Conservation (phyloP, 495 filamentous ascomycete genomes). For the Aspergillus steynii region DNA sequence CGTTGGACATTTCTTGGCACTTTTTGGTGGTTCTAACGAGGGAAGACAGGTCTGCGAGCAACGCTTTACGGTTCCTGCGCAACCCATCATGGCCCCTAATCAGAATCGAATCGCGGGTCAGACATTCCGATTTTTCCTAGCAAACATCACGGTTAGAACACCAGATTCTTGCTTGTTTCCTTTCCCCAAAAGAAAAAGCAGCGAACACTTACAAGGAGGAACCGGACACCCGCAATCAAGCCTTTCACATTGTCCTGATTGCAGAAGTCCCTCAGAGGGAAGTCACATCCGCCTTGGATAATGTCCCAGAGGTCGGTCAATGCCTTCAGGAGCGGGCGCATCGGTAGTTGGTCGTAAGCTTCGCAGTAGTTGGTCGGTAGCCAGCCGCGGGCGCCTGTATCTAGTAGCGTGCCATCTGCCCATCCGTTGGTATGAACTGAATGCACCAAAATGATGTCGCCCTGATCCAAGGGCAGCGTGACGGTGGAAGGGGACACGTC, state of each 20-base stretch:
- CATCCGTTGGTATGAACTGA: conserved; percentile 98
- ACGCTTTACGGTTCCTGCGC: conserved; percentile 75
- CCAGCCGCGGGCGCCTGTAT: conserved; percentile 90
- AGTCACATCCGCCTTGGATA: conserved; percentile 65
- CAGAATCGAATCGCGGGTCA: conserved; percentile 75
- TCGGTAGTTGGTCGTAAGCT: conserved; percentile 82
- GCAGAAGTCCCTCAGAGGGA: conserved; percentile 70
- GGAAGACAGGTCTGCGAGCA: conserved; percentile 85
- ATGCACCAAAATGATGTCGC: conserved; percentile 92
- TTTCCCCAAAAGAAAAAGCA: not conserved
- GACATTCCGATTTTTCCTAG: conserved; percentile 83
- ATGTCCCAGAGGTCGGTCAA: conserved; percentile 93
- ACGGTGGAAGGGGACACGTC: conserved; percentile 74
- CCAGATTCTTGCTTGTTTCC: not conserved
- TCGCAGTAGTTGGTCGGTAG: conserved; percentile 98
- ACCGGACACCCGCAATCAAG: conserved; percentile 89
- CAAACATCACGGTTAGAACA: not conserved
- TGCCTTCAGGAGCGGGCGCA: conserved; percentile 81
- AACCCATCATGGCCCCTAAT: conserved; percentile 75
- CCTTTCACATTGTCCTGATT: conserved; percentile 90
- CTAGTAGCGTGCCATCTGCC: conserved; percentile 95
- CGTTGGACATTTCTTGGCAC: conserved; percentile 64
- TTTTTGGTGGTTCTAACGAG: conserved; percentile 85
- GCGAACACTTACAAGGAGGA: conserved; percentile 69
- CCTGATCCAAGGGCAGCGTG: conserved; percentile 82